Conservation (phyloP, 202 grass and related monocot species). For the Brachypodium distachyon region DNA sequence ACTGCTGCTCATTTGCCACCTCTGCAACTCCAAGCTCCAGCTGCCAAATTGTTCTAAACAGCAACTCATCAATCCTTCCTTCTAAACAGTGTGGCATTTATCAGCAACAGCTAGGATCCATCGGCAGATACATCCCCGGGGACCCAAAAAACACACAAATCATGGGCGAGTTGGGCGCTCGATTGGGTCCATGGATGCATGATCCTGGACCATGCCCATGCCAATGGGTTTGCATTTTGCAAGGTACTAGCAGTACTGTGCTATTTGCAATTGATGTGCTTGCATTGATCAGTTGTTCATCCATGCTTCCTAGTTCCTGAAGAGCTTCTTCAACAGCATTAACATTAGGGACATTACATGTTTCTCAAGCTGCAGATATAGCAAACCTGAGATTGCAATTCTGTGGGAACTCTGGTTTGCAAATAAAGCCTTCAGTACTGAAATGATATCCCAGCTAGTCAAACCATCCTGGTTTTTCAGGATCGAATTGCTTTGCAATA, state of each 20-base stretch:
- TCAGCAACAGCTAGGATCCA: conserved; percentile 14
- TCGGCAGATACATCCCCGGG: neutral
- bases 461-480: no score
- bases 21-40: conserved; percentile 2
- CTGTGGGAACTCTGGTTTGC: no score
- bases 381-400: no score
- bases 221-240: neutral
- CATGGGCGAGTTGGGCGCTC: neutral
- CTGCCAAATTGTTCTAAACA: neutral
- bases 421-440: no score
- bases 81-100: neutral
- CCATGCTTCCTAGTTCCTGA: neutral
- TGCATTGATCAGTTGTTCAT: neutral
- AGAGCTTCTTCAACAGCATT: no score
- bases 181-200: conserved; percentile 10
- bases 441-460: no score
- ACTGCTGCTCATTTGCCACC: neutral
- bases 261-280: no score
- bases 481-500: neutral
- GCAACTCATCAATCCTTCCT: neutral
- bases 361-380: conserved; percentile 15
- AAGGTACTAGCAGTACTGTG: no score
- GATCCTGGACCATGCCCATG: neutral
- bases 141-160: neutral
- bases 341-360: no score